Conservation (phyloP, 2,329 filamentous ascomycete genomes). For the Cladophialophora chaetospira region DNA sequence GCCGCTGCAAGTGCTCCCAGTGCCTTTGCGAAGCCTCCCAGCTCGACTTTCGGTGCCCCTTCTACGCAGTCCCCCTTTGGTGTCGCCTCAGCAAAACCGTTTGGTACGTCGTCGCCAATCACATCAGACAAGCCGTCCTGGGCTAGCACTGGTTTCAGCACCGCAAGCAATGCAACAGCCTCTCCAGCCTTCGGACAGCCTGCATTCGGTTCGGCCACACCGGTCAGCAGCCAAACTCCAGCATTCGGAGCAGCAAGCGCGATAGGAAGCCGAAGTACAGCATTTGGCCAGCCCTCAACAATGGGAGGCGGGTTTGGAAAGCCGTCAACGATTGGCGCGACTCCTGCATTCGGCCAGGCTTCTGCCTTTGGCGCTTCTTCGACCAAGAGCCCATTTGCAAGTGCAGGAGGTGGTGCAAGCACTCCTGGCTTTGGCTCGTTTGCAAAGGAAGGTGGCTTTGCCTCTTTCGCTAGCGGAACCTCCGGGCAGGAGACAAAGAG, state of each 20-base stretch:
- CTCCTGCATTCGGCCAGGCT: conserved; percentile 30
- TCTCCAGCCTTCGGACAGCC: conserved; percentile 30
- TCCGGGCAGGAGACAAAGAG: conserved; percentile 26
- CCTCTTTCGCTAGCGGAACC: conserved; percentile 26
- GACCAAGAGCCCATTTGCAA: conserved; percentile 27
- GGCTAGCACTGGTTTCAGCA: conserved; percentile 33
- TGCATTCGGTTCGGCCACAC: conserved; percentile 41
- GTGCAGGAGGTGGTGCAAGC: conserved; percentile 11
- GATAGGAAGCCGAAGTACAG: conserved; percentile 36
- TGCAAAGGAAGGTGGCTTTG: conserved; percentile 33
- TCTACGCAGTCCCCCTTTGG: conserved; percentile 30
- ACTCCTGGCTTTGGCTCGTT: conserved; percentile 36
- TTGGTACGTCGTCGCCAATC: conserved; percentile 36
- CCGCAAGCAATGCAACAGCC: conserved; percentile 7
- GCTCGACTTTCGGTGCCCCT: conserved; percentile 28
- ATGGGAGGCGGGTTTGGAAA: background rate
- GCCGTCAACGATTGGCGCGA: conserved; percentile 16
- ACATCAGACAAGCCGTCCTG: conserved; percentile 34
- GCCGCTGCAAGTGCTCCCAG: conserved; percentile 26
- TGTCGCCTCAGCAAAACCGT: conserved; percentile 23
- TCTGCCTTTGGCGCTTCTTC: conserved; percentile 15
- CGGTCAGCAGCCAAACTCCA: conserved; percentile 28
- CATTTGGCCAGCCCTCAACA: conserved; percentile 39
- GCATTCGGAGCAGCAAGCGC: conserved; percentile 42
- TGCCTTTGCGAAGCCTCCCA: conserved; percentile 41